Percentiles rank a stretch among this genome's conserved stretches.
Evolutionary conservation across 1,139 yeast genomes (phyloP).

Genomic region (Spathaspora sp.): DNA sequence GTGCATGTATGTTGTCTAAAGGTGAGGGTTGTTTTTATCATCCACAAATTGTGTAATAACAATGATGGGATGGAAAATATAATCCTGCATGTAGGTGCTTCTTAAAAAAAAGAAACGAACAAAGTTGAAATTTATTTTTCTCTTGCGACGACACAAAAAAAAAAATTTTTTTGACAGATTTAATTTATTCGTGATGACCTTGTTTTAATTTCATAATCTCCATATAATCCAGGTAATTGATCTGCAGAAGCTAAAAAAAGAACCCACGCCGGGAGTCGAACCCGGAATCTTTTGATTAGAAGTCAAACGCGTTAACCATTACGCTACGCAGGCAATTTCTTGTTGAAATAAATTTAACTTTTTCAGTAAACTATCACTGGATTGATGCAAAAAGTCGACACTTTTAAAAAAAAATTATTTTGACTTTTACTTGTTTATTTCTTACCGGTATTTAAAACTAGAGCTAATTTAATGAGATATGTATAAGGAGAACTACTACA

Average conservation of each 20-base stretch:
- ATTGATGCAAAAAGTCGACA: not conserved
- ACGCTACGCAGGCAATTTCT: conserved; percentile 10
- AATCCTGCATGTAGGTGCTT: not conserved
- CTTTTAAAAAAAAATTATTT: not conserved
- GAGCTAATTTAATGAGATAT: too few species aligned
- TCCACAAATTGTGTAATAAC: too few species aligned
- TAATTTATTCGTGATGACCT: not conserved
- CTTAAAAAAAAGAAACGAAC: not conserved
- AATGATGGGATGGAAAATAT: conserved; percentile 4
- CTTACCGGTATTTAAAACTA: not conserved
- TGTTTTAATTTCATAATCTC: not conserved
- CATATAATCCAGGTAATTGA: not conserved
- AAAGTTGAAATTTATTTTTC: not conserved
- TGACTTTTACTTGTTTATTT: not conserved
- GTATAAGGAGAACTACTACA: not conserved
- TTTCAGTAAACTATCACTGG: not conserved
- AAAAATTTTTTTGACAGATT: not conserved
- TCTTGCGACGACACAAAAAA: not conserved
- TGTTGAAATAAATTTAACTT: not conserved
- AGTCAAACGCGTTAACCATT: conserved; percentile 13
- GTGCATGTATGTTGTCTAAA: conserved; percentile 21
- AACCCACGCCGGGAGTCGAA: conserved; percentile 13
- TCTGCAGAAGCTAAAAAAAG: conserved; percentile 1
- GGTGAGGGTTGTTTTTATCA: too few species aligned
- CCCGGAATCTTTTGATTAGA: conserved; percentile 13